Base-by-base conservation (phyloP, 331 rosid genomes). In the Rhamnella rubrinervis region DNA sequence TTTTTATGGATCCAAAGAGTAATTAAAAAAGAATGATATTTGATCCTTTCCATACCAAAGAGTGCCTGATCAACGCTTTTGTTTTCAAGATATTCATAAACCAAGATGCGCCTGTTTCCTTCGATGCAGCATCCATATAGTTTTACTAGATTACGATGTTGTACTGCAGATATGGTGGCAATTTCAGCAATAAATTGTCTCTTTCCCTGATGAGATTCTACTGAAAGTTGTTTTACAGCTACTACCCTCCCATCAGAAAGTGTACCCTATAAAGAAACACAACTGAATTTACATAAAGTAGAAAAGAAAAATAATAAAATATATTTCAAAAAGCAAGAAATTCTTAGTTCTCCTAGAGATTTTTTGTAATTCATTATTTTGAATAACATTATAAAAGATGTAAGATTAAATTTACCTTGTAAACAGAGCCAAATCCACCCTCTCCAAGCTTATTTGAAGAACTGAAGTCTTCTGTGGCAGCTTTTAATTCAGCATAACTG, bases 11-110 rank as follows among this genome's bases (percentile, higher is more conserved):
- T 31, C 35, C 2, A 18, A 21, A 8, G 13, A 60, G 26, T 18
- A 6, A 19, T 16, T 5, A 0, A 62, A n/a, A 52, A 40, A 2
- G 51, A 4, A 68, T 1, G 15, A 37, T 67, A 66, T 5, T 19
- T 7, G 37, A 31, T 63, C 28, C 19, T 21, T 15, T 50, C 44
- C 51, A 19, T 75, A 76, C 81, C 72, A 58, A 70, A 58, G 12
- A 77, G 68, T 25, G 76, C 71, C 7, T 70, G 76, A 58, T 70
- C 76, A 63, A 70, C 68, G 53, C 81, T 77, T 14, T 28, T 76
- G 63, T 76, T 70, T 52, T 63, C 81, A 47, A 67, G 81, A 70
- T 76, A 76, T 16, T 70, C 81, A 64, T 76, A 76, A 23, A 76
- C 81, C 71, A 76, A 23, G 47, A 63, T 57, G 15, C 81, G 66